phyloP scores from a whole-genome alignment of 306 rosid species.

The peach (Prunus persica) region DNA sequence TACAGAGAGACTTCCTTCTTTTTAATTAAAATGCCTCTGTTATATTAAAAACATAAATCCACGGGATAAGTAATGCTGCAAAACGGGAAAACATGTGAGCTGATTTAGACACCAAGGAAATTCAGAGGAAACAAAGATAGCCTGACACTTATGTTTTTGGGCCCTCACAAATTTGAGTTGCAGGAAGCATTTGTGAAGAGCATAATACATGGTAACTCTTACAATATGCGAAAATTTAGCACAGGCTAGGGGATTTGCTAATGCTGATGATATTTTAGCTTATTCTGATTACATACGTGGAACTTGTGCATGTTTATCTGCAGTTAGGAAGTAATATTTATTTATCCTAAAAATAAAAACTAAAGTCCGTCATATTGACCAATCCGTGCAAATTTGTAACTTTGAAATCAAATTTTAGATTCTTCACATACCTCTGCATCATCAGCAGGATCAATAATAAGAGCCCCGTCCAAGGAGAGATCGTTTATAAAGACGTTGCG shows the following conservation, averaged over 20 bases:
- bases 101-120: background rate
- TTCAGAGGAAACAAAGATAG: background rate
- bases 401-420: background rate
- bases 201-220: background rate
- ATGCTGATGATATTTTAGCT: background rate
- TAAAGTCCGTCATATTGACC: background rate
- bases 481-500: slow-evolving; percentile 49
- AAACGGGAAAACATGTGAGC: background rate
- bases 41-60: background rate
- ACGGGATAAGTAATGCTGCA: background rate
- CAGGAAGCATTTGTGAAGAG: background rate
- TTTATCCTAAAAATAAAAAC: background rate
- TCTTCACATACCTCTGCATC: slow-evolving; percentile 61
- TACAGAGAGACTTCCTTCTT: background rate
- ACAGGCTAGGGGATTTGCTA: background rate
- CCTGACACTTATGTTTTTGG: background rate
- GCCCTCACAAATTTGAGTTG: background rate
- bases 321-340: background rate
- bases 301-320: background rate
- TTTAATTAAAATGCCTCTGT: background rate
- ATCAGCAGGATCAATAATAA: slow-evolving; percentile 58
- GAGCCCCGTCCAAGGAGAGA: slow-evolving; percentile 83
- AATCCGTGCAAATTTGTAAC: background rate
- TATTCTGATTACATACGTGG: background rate
- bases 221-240: background rate